Evolutionary conservation across 352 stramenopile genomes (phyloP).

Genomic region (Phytophthora agathidicida): DNA sequence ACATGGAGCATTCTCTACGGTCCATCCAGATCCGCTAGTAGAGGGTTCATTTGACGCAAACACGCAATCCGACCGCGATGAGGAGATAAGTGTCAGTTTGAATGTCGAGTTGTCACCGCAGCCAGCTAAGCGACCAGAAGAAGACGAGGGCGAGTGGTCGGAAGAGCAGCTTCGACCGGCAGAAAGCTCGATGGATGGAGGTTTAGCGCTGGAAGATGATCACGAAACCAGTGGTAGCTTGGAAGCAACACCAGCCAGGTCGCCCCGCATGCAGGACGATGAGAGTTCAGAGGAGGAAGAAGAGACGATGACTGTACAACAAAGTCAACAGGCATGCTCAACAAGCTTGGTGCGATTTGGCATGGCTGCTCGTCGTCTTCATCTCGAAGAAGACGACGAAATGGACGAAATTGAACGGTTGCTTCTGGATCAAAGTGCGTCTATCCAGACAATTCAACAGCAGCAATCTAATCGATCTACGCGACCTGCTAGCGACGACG

Average conservation of each 20-base stretch:
- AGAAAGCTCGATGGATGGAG: conserved; percentile 5
- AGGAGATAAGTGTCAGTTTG: not conserved
- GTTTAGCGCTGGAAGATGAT: not conserved
- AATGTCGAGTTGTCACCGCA: not conserved
- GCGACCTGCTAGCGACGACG: not conserved
- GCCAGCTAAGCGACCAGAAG: not conserved
- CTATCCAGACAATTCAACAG: not conserved
- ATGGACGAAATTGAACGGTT: conserved; percentile 28
- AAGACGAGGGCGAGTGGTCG: conserved; percentile 13
- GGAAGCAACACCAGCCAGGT: not conserved
- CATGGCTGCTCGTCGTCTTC: conserved; percentile 2
- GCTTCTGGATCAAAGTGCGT: conserved; percentile 16
- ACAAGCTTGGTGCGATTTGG: conserved; percentile 8
- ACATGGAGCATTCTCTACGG: not conserved
- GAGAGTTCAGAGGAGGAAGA: conserved; percentile 19
- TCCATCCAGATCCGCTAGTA: conserved; percentile 4
- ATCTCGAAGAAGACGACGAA: conserved; percentile 28
- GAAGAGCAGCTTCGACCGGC: conserved; percentile 22
- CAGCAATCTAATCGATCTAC: not conserved
- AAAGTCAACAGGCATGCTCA: not conserved
- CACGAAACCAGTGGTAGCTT: not conserved
- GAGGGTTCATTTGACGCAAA: conserved; percentile 12
- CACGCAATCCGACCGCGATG: not conserved
- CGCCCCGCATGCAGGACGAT: conserved; percentile 5
- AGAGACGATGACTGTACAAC: conserved; percentile 6